Evolutionary conservation across 208 protist species (phyloP).

Genomic region (Wallacemonas sp.): DNA sequence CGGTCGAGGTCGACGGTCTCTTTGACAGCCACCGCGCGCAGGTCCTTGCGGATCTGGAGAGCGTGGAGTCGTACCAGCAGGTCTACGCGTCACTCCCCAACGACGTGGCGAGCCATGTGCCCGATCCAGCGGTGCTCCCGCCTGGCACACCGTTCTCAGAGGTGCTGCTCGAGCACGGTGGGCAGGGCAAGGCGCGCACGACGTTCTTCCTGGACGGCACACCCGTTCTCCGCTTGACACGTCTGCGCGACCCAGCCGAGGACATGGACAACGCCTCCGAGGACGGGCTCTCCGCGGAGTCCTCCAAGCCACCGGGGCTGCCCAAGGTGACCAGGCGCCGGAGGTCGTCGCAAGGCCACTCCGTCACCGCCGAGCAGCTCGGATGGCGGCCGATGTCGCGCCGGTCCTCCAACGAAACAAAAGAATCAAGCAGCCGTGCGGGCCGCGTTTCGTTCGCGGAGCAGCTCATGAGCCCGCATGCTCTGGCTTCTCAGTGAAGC

Average conservation of each 20-base stretch:
- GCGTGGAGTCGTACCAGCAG: background rate
- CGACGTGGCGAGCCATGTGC: background rate
- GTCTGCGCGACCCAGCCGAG: background rate
- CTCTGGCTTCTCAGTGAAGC: background rate
- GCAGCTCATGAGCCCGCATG: background rate
- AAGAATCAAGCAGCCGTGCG: background rate
- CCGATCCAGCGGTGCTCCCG: background rate
- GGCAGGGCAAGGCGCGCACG: background rate
- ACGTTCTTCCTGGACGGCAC: background rate
- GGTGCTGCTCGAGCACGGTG: background rate
- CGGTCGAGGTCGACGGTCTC: no score
- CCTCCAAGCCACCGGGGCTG: background rate
- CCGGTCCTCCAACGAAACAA: background rate
- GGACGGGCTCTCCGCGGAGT: background rate
- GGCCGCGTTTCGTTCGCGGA: background rate
- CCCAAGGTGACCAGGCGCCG: background rate
- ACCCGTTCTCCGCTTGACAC: background rate
- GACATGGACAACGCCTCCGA: background rate
- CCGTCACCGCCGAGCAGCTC: background rate
- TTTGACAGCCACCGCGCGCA: background rate
- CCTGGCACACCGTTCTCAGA: background rate
- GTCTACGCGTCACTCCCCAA: background rate
- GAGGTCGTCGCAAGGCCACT: background rate
- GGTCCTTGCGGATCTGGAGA: background rate
- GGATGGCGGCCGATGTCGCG: background rate